Evolutionary conservation across 1,284 basidiomycete species (phyloP), one percentile per base, ranked within the genome.

Genomic region (Pyrrhoderma noxium): DNA sequence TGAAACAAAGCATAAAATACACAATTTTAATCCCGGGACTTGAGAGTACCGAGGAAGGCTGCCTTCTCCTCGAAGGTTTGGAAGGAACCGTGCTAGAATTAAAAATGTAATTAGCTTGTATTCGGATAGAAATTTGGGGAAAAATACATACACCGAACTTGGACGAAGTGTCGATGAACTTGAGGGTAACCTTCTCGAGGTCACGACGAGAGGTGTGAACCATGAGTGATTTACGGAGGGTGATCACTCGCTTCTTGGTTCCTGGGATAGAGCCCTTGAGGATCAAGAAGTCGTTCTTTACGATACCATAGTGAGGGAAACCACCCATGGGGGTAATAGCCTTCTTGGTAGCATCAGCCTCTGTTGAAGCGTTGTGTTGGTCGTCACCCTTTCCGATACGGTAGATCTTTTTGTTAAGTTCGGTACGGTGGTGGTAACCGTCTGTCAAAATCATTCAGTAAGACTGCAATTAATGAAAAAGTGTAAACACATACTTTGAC

Each of bases 321-420:
- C 95, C 96, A 75, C 96, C 96, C 82, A 99, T 83, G 52, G 96
- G 96, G 59, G 92, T 99, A 73, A 99, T 98, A 57, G 75, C 62
- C 80, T 99, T 99, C 76, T 89, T 82, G 63, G 92, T 94, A 64
- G 92, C 80, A 68, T 97, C 93, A 57, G 85, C 84, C 60, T 95
- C 93, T 46, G 96, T 99, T 53, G 93, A 85, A 36, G 93, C 96
- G 60, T 94, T 97, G 58, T 70, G 76, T 42, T 84, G 80, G 65
- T 95, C 90, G 44, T 72, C 64, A 60, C 86, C 94, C 62, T 82
- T 77, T 61, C 89, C 91, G 62, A 99, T 84, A 61, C 96, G 90
- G 84, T 97, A 99, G 70, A 96, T 85, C 80, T 97, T 97, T 83
- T 97, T 96, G 85, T 97, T 98, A 65, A 94, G 79, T 72, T 92